Conservation (phyloP, 768 basidiomycete genomes). For the Trametes coccinea region DNA sequence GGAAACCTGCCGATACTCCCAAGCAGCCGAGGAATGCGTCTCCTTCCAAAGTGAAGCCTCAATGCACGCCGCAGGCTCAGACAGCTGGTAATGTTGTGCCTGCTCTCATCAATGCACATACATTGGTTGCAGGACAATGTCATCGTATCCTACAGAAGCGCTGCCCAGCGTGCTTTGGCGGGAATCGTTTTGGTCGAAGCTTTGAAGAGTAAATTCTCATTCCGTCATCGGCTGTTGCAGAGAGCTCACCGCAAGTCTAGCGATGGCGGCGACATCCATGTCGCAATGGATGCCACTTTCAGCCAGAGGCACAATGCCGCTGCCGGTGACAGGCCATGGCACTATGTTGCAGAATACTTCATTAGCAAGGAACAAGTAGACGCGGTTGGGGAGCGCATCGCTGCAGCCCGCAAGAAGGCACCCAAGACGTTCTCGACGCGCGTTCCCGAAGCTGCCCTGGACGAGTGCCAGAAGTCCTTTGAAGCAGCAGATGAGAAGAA, state of each 20-base stretch:
- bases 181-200: conserved; percentile 26
- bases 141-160: conserved; percentile 29
- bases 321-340: conserved; percentile 35
- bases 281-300: conserved; percentile 42
- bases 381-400: conserved; percentile 32
- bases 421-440: background rate
- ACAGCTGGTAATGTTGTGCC: too few relatives aligned
- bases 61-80: too few relatives aligned
- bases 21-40: too few relatives aligned
- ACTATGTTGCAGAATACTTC: conserved; percentile 36
- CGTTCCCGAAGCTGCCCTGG: conserved; percentile 33
- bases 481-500: conserved; percentile 37
- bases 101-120: conserved; percentile 11
- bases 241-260: too few relatives aligned
- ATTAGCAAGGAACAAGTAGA: conserved; percentile 39
- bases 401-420: conserved; percentile 22
- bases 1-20: too few relatives aligned
- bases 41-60: too few relatives aligned
- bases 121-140: conserved; percentile 10
- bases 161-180: conserved; percentile 39
- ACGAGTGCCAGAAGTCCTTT: conserved; percentile 36
- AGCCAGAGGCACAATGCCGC: conserved; percentile 36
- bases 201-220: conserved; percentile 17
- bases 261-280: conserved; percentile 40
- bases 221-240: too few relatives aligned